Evolutionary conservation across 805 yeast genomes (phyloP), one percentile per base, ranked within the genome.

Genomic region (Candida methanosorbosa): DNA sequence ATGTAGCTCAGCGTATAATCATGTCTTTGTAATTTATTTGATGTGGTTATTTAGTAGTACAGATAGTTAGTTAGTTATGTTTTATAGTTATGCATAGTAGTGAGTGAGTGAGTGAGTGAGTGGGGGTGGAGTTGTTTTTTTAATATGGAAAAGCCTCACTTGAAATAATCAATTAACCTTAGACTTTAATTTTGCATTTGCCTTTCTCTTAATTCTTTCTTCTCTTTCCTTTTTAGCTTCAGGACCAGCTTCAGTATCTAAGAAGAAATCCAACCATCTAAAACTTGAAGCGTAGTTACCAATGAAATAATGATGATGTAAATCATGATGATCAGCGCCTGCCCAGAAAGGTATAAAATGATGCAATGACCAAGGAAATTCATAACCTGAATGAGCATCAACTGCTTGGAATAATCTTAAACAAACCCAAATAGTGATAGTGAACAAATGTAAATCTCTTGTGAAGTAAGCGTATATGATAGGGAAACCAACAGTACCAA

Each of bases 301-400:
- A 39, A 73, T 71, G 43, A 73, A 73, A 50, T 66, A 69, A 45
- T 72, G 80, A 43, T 73, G 80, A 43, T 73, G 80, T 39, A 66
- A 64, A 46, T 73, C 80, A 46, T 73, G 80, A 46, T 73, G 80
- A 37, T 69, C 77, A 26, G 78, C 78, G 22, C 79, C 80, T 9
- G 80, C 78, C 80, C 80, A 73, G 54, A 73, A 64, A 29, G 80
- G 80, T n/a, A 73, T 34, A 49, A 71, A 60, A 37, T 70, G 52
- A 50, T 72, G 70, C 47, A 73, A 61, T 1, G 78, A 72, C 75
- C 74, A 71, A 4, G 80, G 80, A 55, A 73, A 73, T 38, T 73
- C 78, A 47, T 73, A 73, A 27, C 80, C 80, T 2, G 77, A 70
- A 44, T 73, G 80, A 12, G 78, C 62, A 46, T 73, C 80, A 28